Evolutionary conservation across 495 filamentous ascomycete genomes (phyloP), one percentile per base, ranked within the genome.

Genomic region (Poronia punctata): DNA sequence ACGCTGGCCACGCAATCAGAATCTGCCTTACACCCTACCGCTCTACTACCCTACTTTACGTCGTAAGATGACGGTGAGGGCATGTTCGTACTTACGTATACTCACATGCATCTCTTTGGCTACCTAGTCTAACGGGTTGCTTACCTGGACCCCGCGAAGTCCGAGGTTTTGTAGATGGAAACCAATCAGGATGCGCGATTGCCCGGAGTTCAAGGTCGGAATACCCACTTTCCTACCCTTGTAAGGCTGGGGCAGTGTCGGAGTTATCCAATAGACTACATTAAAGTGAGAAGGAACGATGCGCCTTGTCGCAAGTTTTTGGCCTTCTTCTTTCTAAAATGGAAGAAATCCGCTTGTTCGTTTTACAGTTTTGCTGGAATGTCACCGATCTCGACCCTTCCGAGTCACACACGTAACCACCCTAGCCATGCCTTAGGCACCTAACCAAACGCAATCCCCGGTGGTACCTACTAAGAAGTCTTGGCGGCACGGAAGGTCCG

Each of bases 401-500:
- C n/a, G 33, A 44, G 25, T 44, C 41, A 37, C 29, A 3, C 3
- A 17, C 3, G 29, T 4, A n/a, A 1, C 15, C 19, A 34, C 38
- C 38, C 38, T 23, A 16, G 38, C 26, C 21, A 17, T 41, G 38
- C 38, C 38, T 41, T 41, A 41, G 38, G 38, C 38, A 41, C 15
- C 38, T 16, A 41, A 2, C n/a, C 11, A 33, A 25, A 11, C 9
- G 23, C 23, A 11, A 31, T 28, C 8, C 10, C 29, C n/a, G n/a
- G n/a, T n/a, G n/a, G n/a, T n/a, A n/a, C n/a, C n/a, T n/a, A n/a
- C n/a, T n/a, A n/a, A n/a, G n/a, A n/a, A n/a, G 24, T 36, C 40
- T 44, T 38, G 34, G 41, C 41, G n/a, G n/a, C n/a, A n/a, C n/a
- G n/a, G n/a, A n/a, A n/a, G n/a, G n/a, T n/a, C n/a, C n/a, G n/a